phyloP scores from a whole-genome alignment of 2,329 filamentous ascomycete species.

The Diaporthe aspalathi region DNA sequence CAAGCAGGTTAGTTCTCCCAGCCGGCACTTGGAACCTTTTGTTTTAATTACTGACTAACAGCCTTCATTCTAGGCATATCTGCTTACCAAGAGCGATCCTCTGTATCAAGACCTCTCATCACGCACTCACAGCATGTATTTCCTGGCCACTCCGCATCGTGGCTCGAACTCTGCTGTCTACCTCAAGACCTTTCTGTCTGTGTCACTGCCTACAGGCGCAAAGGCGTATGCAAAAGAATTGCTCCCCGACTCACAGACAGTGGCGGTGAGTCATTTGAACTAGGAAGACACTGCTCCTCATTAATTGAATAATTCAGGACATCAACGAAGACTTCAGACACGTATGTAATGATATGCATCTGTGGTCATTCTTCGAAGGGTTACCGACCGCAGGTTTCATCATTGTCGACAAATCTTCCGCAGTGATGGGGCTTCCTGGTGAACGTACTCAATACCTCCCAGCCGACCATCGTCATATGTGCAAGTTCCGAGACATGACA shows the following conservation, averaged over 20 bases:
- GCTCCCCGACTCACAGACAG: background rate
- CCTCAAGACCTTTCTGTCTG: background rate
- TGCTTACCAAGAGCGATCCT: background rate
- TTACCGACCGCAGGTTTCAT: background rate
- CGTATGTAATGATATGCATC: background rate
- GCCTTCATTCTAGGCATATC: background rate
- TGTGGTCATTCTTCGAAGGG: background rate
- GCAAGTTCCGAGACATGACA: background rate
- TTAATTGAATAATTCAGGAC: background rate
- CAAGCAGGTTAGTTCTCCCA: too few relatives aligned
- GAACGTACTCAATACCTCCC: background rate
- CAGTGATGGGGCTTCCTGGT: background rate
- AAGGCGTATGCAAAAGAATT: background rate
- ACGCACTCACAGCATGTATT: background rate
- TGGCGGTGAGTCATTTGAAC: background rate
- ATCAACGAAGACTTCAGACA: slow-evolving; percentile 7
- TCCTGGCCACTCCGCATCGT: background rate
- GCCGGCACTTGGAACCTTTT: too few relatives aligned
- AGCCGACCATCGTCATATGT: background rate
- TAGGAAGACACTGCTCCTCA: too few relatives aligned
- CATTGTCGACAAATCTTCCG: background rate
- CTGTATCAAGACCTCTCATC: background rate
- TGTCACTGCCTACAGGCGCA: background rate
- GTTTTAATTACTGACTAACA: too few relatives aligned
- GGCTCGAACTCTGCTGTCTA: background rate